Conservation (phyloP, 2,329 filamentous ascomycete species). For the Aspergillus sp. region DNA sequence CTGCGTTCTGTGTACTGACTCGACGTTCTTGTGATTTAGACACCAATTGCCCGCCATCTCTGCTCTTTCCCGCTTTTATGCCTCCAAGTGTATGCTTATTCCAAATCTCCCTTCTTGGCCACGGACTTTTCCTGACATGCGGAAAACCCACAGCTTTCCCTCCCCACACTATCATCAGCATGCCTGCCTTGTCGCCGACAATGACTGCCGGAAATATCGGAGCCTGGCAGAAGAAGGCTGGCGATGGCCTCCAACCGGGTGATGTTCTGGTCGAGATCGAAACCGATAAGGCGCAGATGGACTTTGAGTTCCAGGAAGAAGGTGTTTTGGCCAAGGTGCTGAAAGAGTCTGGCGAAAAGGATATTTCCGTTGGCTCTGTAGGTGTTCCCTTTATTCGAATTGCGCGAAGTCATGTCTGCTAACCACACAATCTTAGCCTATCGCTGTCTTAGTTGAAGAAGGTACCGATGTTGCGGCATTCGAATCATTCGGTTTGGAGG, state of each 20-base stretch:
- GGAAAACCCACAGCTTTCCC: conserved; percentile 72
- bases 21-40: conserved; percentile 23
- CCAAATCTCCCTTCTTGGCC: not conserved
- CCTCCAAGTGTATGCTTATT: conserved; percentile 61
- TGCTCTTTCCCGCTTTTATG: conserved; percentile 66
- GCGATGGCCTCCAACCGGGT: conserved; percentile 81
- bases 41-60: conserved; percentile 54
- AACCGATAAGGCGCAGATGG: conserved; percentile 99
- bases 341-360: conserved; percentile 90
- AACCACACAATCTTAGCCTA: conserved; percentile 64
- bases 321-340: conserved; percentile 92
- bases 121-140: conserved; percentile 19
- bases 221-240: conserved; percentile 94
- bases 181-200: conserved; percentile 96
- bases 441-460: conserved; percentile 92
- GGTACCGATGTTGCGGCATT: conserved; percentile 84
- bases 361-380: conserved; percentile 91
- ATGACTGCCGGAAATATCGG: conserved; percentile 98
- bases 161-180: conserved; percentile 90
- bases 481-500: conserved; percentile 80
- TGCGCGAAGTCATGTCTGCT: conserved; percentile 12
- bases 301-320: conserved; percentile 99
- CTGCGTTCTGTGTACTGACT: conserved; percentile 20
- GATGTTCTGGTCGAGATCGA: conserved; percentile 98
- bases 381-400: conserved; percentile 44